phyloP scores from a whole-genome alignment of 148 eudicot species.

The Fagopyrum homotropicum region DNA sequence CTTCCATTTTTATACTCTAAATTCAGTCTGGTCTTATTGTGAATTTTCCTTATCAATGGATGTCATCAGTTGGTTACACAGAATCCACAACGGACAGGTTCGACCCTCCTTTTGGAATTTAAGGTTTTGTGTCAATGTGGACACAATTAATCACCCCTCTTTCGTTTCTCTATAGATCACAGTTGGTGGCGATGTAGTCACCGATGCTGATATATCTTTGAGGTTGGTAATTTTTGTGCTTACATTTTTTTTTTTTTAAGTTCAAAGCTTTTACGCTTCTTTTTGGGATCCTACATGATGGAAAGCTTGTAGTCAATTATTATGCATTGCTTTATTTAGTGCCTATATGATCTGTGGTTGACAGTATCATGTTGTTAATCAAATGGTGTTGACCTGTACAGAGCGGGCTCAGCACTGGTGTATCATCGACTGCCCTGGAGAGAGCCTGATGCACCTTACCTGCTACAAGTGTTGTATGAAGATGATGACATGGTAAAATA shows the following conservation, averaged over 20 bases:
- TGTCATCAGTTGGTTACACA: slow-evolving; percentile 73
- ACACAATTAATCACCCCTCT: background rate
- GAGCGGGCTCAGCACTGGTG: slow-evolving; percentile 44
- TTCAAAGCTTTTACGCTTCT: background rate
- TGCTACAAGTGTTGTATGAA: slow-evolving; percentile 66
- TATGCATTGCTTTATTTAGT: background rate
- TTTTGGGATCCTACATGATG: background rate
- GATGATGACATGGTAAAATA: slow-evolving; percentile 72
- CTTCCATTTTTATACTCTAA: background rate
- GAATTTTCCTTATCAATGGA: slow-evolving; percentile 15
- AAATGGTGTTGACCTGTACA: slow-evolving; percentile 23
- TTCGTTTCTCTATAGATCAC: slow-evolving; percentile 40
- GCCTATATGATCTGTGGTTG: background rate
- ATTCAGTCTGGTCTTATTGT: background rate
- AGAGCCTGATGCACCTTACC: slow-evolving; percentile 77
- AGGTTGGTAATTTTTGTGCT: slow-evolving; percentile 32
- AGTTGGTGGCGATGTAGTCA: slow-evolving; percentile 51
- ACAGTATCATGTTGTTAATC: background rate
- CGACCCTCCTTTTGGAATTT: slow-evolving; percentile 5
- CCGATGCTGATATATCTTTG: slow-evolving; percentile 47
- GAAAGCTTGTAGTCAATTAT: background rate
- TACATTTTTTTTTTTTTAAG: background rate
- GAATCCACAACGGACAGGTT: slow-evolving; percentile 75
- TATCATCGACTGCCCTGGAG: slow-evolving; percentile 88
- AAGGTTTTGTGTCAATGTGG: background rate